phyloP scores from a whole-genome alignment of 768 basidiomycete species.

The Steccherinum ochraceum region DNA sequence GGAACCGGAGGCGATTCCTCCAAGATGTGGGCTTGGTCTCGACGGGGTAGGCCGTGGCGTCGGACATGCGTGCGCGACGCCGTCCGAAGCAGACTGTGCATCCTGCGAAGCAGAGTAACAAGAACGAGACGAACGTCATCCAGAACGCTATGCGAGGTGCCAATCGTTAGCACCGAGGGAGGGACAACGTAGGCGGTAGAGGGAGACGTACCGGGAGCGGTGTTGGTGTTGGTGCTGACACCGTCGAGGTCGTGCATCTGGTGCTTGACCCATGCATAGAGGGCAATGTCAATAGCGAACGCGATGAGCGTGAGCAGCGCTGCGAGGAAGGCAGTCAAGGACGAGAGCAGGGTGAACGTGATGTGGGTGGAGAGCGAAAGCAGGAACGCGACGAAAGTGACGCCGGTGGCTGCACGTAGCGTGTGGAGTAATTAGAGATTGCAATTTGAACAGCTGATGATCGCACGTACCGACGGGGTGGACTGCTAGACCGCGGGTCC shows the following conservation, averaged over 20 bases:
- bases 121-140: constrained; percentile 62
- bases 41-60: constrained; percentile 22
- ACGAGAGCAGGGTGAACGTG: constrained; percentile 35
- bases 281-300: constrained; percentile 72
- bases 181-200: neutral
- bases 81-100: constrained; percentile 69
- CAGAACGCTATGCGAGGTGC: constrained; percentile 54
- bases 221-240: constrained; percentile 39
- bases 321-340: constrained; percentile 57
- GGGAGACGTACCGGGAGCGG: constrained; percentile 52
- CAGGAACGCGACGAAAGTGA: constrained; percentile 58
- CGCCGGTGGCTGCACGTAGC: constrained; percentile 34
- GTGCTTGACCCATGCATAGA: constrained; percentile 56
- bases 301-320: constrained; percentile 63
- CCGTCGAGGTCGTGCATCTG: constrained; percentile 45
- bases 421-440: constrained; percentile 17
- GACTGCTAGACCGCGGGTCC: constrained; percentile 70
- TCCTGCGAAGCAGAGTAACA: constrained; percentile 59
- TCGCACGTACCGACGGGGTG: constrained; percentile 78
- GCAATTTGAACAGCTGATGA: too few species aligned
- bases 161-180: too few species aligned
- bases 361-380: constrained; percentile 56
- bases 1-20: constrained; percentile 23
- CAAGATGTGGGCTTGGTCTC: constrained; percentile 24
- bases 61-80: constrained; percentile 44